Percentiles rank a stretch among this genome's conserved stretches.
Conservation (phyloP, 2,329 filamentous ascomycete species). For the Hypoxylon sp. region DNA sequence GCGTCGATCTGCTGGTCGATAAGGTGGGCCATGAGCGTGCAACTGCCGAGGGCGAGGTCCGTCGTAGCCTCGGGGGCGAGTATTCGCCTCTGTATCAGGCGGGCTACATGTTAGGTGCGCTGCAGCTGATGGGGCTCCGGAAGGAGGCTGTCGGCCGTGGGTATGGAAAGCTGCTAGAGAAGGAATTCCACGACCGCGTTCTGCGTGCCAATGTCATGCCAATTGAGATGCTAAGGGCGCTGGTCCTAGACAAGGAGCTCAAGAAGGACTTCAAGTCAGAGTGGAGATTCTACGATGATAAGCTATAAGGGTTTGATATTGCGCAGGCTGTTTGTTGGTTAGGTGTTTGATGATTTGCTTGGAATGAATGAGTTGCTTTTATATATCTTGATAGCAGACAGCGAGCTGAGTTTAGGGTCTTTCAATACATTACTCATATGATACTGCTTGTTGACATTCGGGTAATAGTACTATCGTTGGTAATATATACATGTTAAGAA, state of each 20-base stretch:
- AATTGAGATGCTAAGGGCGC: constrained; percentile 64
- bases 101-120: constrained; percentile 69
- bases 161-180: constrained; percentile 57
- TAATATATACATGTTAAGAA: no score
- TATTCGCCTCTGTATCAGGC: constrained; percentile 70
- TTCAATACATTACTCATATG: no score
- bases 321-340: background rate
- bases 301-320: constrained; percentile 5
- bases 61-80: constrained; percentile 66
- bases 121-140: constrained; percentile 65
- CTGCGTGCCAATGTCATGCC: constrained; percentile 65
- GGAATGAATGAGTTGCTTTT: background rate
- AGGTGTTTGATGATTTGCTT: background rate
- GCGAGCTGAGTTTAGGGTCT: background rate
- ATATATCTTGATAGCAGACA: background rate
- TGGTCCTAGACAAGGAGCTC: constrained; percentile 58
- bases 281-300: constrained; percentile 63
- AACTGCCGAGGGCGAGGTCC: constrained; percentile 70
- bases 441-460: background rate
- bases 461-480: no score
- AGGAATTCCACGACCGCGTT: constrained; percentile 66
- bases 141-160: constrained; percentile 58
- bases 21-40: constrained; percentile 69
- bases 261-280: constrained; percentile 57
- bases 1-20: constrained; percentile 67